Percentiles rank a stretch among this genome's conserved stretches.
Conservation (phyloP, 2,329 filamentous ascomycete genomes). For the Fusarium sp. region DNA sequence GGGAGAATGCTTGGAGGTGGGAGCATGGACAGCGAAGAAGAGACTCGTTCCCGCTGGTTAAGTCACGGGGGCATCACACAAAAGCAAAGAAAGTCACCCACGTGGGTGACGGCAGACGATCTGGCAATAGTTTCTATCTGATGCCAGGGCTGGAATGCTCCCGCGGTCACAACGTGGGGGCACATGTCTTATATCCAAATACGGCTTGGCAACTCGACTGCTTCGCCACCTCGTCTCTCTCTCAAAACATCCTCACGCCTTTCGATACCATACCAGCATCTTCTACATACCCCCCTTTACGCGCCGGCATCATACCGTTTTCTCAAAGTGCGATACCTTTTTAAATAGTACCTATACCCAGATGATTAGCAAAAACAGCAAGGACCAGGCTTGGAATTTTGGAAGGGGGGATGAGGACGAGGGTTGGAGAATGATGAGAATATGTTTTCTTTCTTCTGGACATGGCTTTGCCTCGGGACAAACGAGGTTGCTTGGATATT, state of each 20-base stretch:
- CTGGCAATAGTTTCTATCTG: slow-evolving; percentile 24
- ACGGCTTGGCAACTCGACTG: not conserved
- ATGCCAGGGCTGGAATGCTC: slow-evolving; percentile 20
- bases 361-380: slow-evolving; percentile 40
- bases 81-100: slow-evolving; percentile 28
- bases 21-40: slow-evolving; percentile 92
- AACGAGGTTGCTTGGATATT: slow-evolving; percentile 14
- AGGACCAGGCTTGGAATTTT: slow-evolving; percentile 21
- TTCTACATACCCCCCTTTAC: slow-evolving; percentile 38
- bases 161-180: not conserved
- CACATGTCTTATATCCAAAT: not conserved
- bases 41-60: slow-evolving; percentile 20
- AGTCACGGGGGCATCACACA: slow-evolving; percentile 14
- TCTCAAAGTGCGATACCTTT: slow-evolving; percentile 86
- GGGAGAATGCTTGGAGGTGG: slow-evolving; percentile 87
- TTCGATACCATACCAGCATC: slow-evolving; percentile 3
- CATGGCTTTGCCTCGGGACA: slow-evolving; percentile 6
- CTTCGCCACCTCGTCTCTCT: not conserved
- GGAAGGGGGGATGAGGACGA: not conserved
- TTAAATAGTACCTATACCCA: slow-evolving; percentile 72
- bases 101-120: slow-evolving; percentile 12
- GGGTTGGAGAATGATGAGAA: slow-evolving; percentile 12
- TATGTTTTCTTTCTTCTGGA: not conserved
- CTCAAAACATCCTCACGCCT: slow-evolving; percentile 2
- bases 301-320: slow-evolving; percentile 76